Base-by-base conservation (phyloP, 1,139 yeast genomes). In the Sugiyamaella japonica region DNA sequence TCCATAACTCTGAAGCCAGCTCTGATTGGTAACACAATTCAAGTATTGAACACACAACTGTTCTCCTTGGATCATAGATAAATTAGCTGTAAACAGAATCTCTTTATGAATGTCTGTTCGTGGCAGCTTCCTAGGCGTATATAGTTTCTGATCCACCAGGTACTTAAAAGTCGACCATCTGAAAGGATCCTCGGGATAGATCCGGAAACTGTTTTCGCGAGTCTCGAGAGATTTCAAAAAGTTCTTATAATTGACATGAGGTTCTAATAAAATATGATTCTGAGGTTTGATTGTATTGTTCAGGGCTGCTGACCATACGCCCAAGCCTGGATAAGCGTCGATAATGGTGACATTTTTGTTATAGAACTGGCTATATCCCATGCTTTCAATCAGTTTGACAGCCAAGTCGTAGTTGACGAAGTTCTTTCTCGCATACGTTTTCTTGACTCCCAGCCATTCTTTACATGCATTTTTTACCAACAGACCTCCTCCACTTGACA, bases 1-100 rank as follows among this genome's bases (percentile, higher is more conserved):
- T 0, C 96, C 96, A 66, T 79, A 86, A 60, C 76, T 75, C 61
- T 84, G 86, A 13, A 88, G 68, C 97, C 96, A 89, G 64, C 86
- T 87, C 50, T 79, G 76, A 66, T 85, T 79, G 1, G 81, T 83
- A 43, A 85, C 74, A 67, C 96, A 87, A 62, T 78, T 78, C 32
- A 87, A 69, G 83, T 91, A 87, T 71, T 89, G 96, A 48, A 88
- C 85, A 38, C 86, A 70, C 25, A 88, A 75, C 47, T 85, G 81
- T 66, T 87, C 95, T 6, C 89, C 89, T 56, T 74, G 77, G 28
- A 74, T 70, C 34, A 78, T 76, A 0, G 88, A 75, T 48, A 87
- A 74, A 66, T 87, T 86, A 1, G 85, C 95, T 1, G 83, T 74
- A 31, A 87, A 73, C 39, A 91, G 70, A 13, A 91, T 70, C 50